Evolutionary conservation across 108 stramenopile species (phyloP).

Genomic region (Schizochytrium sp.): DNA sequence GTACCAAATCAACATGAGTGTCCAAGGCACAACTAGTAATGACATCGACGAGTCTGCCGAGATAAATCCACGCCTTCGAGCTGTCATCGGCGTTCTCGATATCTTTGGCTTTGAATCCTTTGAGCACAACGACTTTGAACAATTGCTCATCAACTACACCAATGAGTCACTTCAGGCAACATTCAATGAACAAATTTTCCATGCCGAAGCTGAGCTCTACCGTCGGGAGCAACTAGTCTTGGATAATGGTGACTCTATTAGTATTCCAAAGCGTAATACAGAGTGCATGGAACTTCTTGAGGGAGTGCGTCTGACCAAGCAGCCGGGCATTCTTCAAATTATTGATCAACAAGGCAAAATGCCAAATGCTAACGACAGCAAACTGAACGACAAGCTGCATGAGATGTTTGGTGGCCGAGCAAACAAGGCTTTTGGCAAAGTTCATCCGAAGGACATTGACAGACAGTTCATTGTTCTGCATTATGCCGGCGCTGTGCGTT

Average conservation of each 20-base stretch:
- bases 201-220: constrained; percentile 29
- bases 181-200: constrained; percentile 56
- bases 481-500: constrained; percentile 64
- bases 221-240: constrained; percentile 62
- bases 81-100: constrained; percentile 63
- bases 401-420: constrained; percentile 68
- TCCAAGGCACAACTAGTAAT: neutral
- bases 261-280: constrained; percentile 62
- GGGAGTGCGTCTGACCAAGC: constrained; percentile 48
- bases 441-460: constrained; percentile 67
- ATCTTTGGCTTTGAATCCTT: constrained; percentile 71
- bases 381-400: constrained; percentile 72
- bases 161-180: constrained; percentile 64
- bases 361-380: constrained; percentile 71
- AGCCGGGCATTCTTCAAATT: constrained; percentile 73
- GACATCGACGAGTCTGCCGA: constrained; percentile 68
- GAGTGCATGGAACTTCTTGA: constrained; percentile 74
- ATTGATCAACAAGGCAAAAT: constrained; percentile 78
- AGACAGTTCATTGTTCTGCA: constrained; percentile 60
- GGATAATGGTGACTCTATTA: constrained; percentile 63
- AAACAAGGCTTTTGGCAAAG: constrained; percentile 62
- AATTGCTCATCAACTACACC: constrained; percentile 67
- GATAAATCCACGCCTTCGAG: constrained; percentile 54
- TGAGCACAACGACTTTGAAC: constrained; percentile 63
- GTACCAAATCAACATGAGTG: neutral